Base-by-base conservation (phyloP, 345 rosid genomes). In the Salix dunnii region DNA sequence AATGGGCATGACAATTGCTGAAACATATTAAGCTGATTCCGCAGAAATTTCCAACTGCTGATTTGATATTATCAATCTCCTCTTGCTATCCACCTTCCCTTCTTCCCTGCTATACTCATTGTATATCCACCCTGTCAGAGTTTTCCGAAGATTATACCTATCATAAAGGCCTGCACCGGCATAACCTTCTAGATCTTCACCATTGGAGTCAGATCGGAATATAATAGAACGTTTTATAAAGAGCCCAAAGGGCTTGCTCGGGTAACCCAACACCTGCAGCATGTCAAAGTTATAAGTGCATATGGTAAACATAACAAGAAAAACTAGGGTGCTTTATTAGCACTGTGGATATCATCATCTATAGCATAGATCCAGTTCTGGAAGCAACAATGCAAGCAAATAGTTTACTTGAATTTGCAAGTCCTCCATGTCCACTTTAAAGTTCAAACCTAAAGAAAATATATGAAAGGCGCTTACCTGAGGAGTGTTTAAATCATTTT, bases 101-200 rank as follows among this genome's bases (percentile, higher is more conserved):
- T 10, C 38, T 30, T 18, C 18, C 68, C 25, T 33, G 11, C 16
- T 38, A 25, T 36, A 40, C 38, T 27, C 63, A 58, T n/a, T 51
- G 23, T 23, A 4, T 58, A 23, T 58, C 27, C 27, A n/a, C 63
- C 2, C 28, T 11, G 0, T 3, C 28, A 58, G 64, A 60, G 68
- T 14, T 27, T 69, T 67, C 31, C 28, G 64, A 48, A 36, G 55
- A 61, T 25, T 61, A 86, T 91, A 96, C 99, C 99, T 96, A 80
- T 96, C 99, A 53, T 96, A 96, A 80, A 96, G 98, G 42, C 99
- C 99, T 62, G 99, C 99, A 82, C 99, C 99, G 53, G 99, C 99
- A 86, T 96, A 96, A 49, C 99, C 99, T 86, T 93, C 98, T 0
- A 96, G 89, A 84, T 96, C 99, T 86, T 96, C 99, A 69, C 99